A percentile compares a stretch with the other conserved stretches of the same genome.
Evolutionary conservation across 2,329 filamentous ascomycete genomes (phyloP).

Genomic region (Plectosphaerella cucumerina): DNA sequence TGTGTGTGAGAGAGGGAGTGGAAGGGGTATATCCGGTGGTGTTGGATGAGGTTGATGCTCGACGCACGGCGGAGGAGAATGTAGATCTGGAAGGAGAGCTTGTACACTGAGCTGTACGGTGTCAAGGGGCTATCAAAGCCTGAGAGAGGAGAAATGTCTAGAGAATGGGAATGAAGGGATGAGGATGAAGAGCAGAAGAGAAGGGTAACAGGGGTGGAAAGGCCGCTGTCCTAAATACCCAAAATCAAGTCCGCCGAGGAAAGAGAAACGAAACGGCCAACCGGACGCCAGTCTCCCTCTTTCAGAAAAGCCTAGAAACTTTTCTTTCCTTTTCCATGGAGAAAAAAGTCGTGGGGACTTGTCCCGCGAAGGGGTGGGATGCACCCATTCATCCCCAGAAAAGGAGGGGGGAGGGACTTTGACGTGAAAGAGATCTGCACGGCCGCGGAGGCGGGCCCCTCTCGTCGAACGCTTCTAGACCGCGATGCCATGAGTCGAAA

Average conservation of each 20-base stretch:
- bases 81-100: not conserved
- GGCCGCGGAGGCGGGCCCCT: not conserved
- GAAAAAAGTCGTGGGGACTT: not conserved
- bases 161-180: not conserved
- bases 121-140: not conserved
- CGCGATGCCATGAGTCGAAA: not conserved
- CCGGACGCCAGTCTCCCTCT: not conserved
- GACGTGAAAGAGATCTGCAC: not conserved
- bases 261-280: no score
- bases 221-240: not conserved
- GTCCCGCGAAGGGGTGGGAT: not conserved
- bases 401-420: not conserved
- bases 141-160: not conserved
- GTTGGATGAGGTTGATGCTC: not conserved
- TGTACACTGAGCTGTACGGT: not conserved
- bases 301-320: not conserved
- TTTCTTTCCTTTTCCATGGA: not conserved
- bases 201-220: no score
- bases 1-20: not conserved
- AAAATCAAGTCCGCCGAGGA: no score
- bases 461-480: not conserved
- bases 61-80: not conserved
- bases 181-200: not conserved
- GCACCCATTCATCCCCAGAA: not conserved
- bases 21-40: not conserved